Evolutionary conservation across 164 flowering plant species (phyloP).

Genomic region (Aristolochia californica): DNA sequence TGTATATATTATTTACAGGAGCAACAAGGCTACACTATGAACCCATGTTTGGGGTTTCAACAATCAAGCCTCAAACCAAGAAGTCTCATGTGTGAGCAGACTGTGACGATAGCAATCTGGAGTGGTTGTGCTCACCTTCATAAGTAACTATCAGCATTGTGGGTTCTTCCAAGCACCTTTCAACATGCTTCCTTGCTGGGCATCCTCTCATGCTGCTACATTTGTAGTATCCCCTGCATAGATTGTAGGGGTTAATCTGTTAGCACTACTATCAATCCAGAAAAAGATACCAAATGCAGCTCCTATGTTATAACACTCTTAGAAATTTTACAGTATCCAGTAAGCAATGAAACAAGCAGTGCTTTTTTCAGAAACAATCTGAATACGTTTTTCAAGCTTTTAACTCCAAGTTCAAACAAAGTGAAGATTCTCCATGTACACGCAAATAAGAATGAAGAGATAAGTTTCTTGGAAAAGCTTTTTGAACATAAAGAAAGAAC

Average conservation of each 20-base stretch:
- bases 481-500: no score
- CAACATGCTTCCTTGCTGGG: conserved; percentile 94
- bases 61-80: neutral
- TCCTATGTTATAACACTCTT: no score
- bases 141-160: conserved; percentile 85
- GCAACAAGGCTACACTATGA: neutral
- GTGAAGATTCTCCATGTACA: no score
- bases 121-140: conserved; percentile 91
- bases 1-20: conserved; percentile 13
- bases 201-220: conserved; percentile 96
- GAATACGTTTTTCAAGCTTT: no score
- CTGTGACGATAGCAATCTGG: conserved; percentile 42
- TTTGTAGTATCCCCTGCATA: conserved; percentile 87
- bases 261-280: no score
- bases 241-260: neutral
- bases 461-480: no score
- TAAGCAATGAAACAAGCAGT: no score
- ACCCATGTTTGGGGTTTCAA: neutral
- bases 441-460: no score
- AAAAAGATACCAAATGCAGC: no score
- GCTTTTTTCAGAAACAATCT: no score
- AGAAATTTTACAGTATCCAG: no score
- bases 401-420: no score
- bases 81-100: conserved; percentile 35
- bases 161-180: conserved; percentile 83